Base-by-base conservation (phyloP, 2,329 filamentous ascomycete genomes). In the Cytospora schulzeri region DNA sequence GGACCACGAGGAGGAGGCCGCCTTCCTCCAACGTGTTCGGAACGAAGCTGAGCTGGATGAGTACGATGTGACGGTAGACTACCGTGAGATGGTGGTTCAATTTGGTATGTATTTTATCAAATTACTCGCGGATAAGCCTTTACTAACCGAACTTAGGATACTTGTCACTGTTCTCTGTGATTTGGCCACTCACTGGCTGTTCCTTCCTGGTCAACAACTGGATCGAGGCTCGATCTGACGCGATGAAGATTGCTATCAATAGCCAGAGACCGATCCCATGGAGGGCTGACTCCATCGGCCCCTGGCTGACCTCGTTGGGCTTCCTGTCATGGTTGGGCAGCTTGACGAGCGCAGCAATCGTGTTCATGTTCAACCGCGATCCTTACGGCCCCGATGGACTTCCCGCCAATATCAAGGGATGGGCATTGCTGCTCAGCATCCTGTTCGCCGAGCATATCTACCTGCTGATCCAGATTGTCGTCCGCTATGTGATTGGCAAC, bases 181-280 rank as follows among this genome's bases (percentile, higher is more conserved):
- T 97, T 62, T 99, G 95, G 95, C 95, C 95, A 0, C 81, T 98
- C n/a, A 93, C 94, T 0, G 89, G 91, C 2, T 83, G 92, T 63
- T 94, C 91, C 1, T 98, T 98, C 79, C 80, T 98, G 15, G 80
- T 95, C 76, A 98, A 98, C 79, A 96, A 98, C 79, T 98, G 94
- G 93, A 80, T 99, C 64, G 95, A 98, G 75, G 85, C 98, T 48
- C 91, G 95, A 51, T 92, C 92, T 0, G 95, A 99, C 73, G 93
- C 94, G 2, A 85, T 97, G 79, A 99, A 99, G 76, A 96, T 98
- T 71, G 93, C 93, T 63, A 83, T 92, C 56, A 90, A 93, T 75
- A 93, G 92, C 81, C 90, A 94, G 72, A 88, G 95, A 4, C 95
- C 95, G 0, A 92, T 91, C 45, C 95, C 95, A 0, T 92, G 91